phyloP scores from a whole-genome alignment of 1,284 basidiomycete genomes.

The Marasmius fiardii region DNA sequence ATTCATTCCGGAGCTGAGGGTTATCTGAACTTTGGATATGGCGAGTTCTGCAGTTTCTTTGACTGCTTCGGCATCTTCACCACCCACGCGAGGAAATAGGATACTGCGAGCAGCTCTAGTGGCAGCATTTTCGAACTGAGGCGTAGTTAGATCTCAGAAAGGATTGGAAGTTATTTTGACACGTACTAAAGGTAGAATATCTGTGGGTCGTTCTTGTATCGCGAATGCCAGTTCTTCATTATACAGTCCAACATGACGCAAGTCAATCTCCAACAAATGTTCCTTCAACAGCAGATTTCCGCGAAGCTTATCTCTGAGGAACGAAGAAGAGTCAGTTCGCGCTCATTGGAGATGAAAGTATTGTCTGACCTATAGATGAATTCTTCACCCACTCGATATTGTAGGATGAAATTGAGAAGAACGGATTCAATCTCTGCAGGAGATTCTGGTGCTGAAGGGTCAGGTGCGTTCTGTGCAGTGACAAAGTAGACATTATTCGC shows the following conservation, averaged over 20 bases:
- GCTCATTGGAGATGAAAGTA: not conserved
- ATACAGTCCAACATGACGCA: slow-evolving; percentile 88
- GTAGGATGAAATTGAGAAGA: slow-evolving; percentile 81
- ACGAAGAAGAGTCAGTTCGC: not conserved
- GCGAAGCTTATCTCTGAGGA: slow-evolving; percentile 80
- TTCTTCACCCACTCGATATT: slow-evolving; percentile 84
- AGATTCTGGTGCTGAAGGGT: slow-evolving; percentile 65
- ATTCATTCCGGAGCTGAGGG: slow-evolving; percentile 85
- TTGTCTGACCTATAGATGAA: slow-evolving; percentile 76
- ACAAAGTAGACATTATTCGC: slow-evolving; percentile 77
- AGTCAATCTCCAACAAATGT: slow-evolving; percentile 89
- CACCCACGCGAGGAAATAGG: slow-evolving; percentile 65
- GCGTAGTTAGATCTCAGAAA: not conserved
- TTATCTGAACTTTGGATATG: slow-evolving; percentile 88
- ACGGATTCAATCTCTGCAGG: slow-evolving; percentile 79
- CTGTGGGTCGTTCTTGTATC: slow-evolving; percentile 86
- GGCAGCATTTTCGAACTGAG: slow-evolving; percentile 86
- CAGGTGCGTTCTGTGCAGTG: slow-evolving; percentile 60
- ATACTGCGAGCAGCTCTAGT: slow-evolving; percentile 80
- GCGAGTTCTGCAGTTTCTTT: slow-evolving; percentile 57
- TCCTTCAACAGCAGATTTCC: slow-evolving; percentile 90
- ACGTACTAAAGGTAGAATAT: slow-evolving; percentile 83
- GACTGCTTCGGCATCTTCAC: slow-evolving; percentile 40
- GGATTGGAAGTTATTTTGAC: not conserved
- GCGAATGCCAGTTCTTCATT: slow-evolving; percentile 92